Conservation (phyloP, 148 eudicot species). For the Fallopia convolvulus region DNA sequence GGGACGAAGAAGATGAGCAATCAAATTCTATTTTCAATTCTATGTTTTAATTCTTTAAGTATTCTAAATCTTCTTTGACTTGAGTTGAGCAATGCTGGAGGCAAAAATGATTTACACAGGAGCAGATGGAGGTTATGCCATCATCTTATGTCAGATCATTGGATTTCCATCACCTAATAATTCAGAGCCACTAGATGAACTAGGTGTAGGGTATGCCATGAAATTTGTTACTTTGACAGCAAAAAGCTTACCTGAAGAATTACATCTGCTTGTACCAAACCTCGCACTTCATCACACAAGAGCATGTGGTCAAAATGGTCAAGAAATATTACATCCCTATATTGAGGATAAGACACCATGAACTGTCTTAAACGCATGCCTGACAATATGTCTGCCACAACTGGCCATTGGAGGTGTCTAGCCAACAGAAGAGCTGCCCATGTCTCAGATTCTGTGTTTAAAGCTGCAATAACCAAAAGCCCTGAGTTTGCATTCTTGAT, state of each 20-base stretch:
- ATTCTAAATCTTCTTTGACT: background rate
- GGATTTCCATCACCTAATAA: background rate
- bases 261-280: conserved; percentile 65
- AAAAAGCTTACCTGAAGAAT: conserved; percentile 62
- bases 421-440: conserved; percentile 91
- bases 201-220: background rate
- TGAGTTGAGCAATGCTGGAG: background rate
- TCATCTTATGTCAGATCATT: background rate
- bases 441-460: conserved; percentile 66
- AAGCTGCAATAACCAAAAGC: conserved; percentile 61
- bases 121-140: background rate
- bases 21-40: background rate
- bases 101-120: background rate
- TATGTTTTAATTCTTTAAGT: background rate
- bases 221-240: background rate
- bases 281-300: conserved; percentile 43
- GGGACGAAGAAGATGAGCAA: background rate
- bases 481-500: conserved; percentile 54
- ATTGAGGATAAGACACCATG: conserved; percentile 35
- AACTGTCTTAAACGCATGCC: conserved; percentile 78
- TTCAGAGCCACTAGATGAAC: background rate
- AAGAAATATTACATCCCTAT: conserved; percentile 43
- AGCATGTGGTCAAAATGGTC: conserved; percentile 88
- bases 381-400: conserved; percentile 71
- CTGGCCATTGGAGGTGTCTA: conserved; percentile 85